Evolutionary conservation across 164 flowering plant genomes (phyloP).

Genomic region (Paratinospora sagittata): DNA sequence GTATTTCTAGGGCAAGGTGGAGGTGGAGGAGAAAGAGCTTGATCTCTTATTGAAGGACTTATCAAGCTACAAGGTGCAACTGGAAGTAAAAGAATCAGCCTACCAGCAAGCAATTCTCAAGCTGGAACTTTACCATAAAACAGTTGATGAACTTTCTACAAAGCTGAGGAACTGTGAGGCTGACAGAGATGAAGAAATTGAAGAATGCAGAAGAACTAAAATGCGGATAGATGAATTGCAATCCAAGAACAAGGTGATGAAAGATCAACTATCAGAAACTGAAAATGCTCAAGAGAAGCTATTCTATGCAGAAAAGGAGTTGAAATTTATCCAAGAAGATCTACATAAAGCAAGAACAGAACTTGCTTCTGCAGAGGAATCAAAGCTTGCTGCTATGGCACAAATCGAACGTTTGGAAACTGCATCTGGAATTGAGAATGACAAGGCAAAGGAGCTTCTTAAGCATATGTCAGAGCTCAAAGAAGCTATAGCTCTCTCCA

Average conservation of each 20-base stretch:
- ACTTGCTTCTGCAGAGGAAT: slow-evolving; percentile 30
- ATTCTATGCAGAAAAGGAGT: slow-evolving; percentile 20
- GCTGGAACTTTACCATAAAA: slow-evolving; percentile 34
- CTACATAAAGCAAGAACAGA: slow-evolving; percentile 27
- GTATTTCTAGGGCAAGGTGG: slow-evolving; percentile 15
- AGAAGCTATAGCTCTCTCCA: slow-evolving; percentile 26
- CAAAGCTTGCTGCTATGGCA: slow-evolving; percentile 21
- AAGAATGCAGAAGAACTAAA: slow-evolving; percentile 26
- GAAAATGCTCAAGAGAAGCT: slow-evolving; percentile 28
- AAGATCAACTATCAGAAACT: slow-evolving; percentile 23
- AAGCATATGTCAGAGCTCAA: slow-evolving; percentile 33
- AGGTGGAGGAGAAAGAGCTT: slow-evolving; percentile 29
- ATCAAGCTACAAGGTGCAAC: slow-evolving; percentile 48
- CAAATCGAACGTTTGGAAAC: slow-evolving; percentile 30
- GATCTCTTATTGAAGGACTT: slow-evolving; percentile 38
- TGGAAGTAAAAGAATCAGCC: slow-evolving; percentile 52
- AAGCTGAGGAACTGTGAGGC: slow-evolving; percentile 29
- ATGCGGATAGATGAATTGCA: slow-evolving; percentile 31
- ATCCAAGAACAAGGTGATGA: slow-evolving; percentile 28
- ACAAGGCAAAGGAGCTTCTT: slow-evolving; percentile 32
- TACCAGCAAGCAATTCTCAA: slow-evolving; percentile 42
- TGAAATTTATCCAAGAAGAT: slow-evolving; percentile 31
- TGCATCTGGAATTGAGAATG: slow-evolving; percentile 27
- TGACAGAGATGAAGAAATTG: slow-evolving; percentile 29
- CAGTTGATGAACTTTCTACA: slow-evolving; percentile 32